Evolutionary conservation across 495 filamentous ascomycete species (phyloP), one percentile per base, ranked within the genome.

Genomic region (Parmelia sp.): DNA sequence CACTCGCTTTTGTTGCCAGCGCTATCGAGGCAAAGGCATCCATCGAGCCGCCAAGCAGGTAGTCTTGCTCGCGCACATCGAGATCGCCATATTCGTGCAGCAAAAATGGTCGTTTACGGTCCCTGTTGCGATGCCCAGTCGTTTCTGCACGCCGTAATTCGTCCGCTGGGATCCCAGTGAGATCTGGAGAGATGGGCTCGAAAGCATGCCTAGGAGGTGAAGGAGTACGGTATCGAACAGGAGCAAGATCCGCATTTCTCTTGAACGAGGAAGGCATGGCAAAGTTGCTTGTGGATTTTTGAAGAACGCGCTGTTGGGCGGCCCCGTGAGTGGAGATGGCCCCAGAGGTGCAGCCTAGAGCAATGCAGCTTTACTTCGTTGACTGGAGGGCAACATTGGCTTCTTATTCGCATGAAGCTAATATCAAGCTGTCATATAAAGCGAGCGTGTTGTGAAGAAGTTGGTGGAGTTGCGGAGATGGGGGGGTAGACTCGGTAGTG

Each of bases 21-120:
- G 80, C 81, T 68, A 83, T 82, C 62, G 79, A 81, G 69, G 81
- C 80, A 70, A 83, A 79, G 23, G 78, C 77, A 65, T 83, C 79
- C 68, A 83, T 83, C 42, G 78, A 78, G 37, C 65, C 68, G 23
- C 42, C 61, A 55, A 56, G 47, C 47, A 51, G 27, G 17, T 47
- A 33, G 8, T 53, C 6, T 19, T 58, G n/a, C 37, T 47, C 44
- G 23, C 29, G 4, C 49, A 35, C 17, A 25, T 47, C 42, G 14
- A 62, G 0, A n/a, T n/a, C 17, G 29, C 33, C 37, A 25, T 63
- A 9, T 11, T 33, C 14, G 29, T 68, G 35, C 58, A 45, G 15
- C 1, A 51, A 40, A 58, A 39, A 40, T 37, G 36, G 53, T 35
- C 58, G 57, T 23, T 66, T 62, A 31, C 31, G 47, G 27, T 56